phyloP scores from a whole-genome alignment of 108 stramenopile genomes.

The Nitzschia palea region DNA sequence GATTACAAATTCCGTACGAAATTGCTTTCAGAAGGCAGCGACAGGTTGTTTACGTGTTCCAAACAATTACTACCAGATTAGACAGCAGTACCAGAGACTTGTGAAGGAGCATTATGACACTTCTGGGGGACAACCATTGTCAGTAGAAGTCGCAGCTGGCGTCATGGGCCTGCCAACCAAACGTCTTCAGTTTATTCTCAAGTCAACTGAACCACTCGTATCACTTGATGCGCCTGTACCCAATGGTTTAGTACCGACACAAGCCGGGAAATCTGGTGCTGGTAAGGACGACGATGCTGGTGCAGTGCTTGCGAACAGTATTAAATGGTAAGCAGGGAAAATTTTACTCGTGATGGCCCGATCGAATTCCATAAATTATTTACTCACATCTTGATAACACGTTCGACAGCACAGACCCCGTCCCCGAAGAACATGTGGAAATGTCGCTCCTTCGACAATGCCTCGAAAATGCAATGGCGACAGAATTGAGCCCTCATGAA shows the following conservation, averaged over 20 bases:
- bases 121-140: conserved; percentile 24
- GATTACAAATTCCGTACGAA: conserved; percentile 71
- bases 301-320: conserved; percentile 35
- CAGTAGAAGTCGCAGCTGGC: conserved; percentile 48
- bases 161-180: conserved; percentile 46
- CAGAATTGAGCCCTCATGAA: conserved; percentile 78
- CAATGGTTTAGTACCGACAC: conserved; percentile 2
- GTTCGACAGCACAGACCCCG: conserved; percentile 37
- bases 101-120: conserved; percentile 44
- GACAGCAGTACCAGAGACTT: conserved; percentile 50
- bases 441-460: conserved; percentile 70
- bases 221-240: conserved; percentile 55
- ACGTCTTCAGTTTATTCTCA: conserved; percentile 58
- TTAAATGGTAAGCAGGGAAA: conserved; percentile 5
- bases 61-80: conserved; percentile 52
- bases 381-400: background rate
- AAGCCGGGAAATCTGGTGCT: conserved; percentile 55
- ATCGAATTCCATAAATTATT: background rate
- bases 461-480: conserved; percentile 81
- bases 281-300: conserved; percentile 40
- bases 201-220: conserved; percentile 47
- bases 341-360: conserved; percentile 31
- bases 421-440: conserved; percentile 76
- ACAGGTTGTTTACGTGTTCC: conserved; percentile 69
- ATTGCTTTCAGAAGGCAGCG: conserved; percentile 57